Conservation (phyloP, 176 grass and related monocot species). For the Neostapfia colusana region DNA sequence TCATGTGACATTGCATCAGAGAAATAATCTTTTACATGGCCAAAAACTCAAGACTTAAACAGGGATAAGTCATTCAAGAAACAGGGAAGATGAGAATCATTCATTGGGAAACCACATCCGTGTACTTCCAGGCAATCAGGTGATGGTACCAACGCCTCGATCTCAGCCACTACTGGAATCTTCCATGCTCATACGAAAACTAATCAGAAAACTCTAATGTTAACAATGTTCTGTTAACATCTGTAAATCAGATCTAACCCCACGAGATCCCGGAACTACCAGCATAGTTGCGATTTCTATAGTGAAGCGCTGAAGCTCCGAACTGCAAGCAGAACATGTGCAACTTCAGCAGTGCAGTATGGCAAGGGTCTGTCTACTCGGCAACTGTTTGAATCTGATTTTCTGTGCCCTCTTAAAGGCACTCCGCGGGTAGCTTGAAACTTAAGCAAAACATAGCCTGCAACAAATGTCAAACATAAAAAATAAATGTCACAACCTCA, state of each 20-base stretch:
- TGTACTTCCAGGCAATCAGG: not conserved
- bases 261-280: not conserved
- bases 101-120: not conserved
- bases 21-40: not conserved
- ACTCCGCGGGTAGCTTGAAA: constrained; percentile 67
- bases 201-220: not conserved
- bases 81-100: not conserved
- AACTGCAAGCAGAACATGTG: not conserved
- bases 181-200: not conserved
- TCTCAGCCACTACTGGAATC: not conserved
- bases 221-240: not conserved
- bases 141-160: not conserved
- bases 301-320: constrained; percentile 16
- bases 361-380: not conserved
- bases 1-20: no score
- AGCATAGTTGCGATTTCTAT: not conserved
- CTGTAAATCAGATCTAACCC: constrained; percentile 9
- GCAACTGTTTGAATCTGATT: constrained; percentile 23
- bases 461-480: constrained; percentile 32
- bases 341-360: not conserved
- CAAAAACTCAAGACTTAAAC: not conserved
- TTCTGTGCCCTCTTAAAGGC: constrained; percentile 30
- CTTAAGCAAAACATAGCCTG: constrained; percentile 93
- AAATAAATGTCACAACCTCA: not conserved
- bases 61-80: not conserved